Evolutionary conservation across 257 asterid species (phyloP).

Genomic region (Forsythia viridissima): DNA sequence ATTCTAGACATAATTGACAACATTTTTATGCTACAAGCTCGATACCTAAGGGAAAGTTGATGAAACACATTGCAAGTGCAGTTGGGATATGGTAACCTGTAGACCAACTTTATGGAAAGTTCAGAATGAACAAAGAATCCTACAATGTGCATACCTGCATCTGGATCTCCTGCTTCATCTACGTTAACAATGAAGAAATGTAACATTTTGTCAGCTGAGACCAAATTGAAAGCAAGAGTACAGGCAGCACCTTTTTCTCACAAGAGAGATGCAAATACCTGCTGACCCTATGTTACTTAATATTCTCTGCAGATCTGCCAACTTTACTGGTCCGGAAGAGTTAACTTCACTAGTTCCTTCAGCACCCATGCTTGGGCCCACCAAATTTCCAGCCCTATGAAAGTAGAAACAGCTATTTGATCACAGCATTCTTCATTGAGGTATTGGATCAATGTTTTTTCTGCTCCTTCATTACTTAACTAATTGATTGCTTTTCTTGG

Average conservation of each 20-base stretch:
- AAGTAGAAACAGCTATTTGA: slow-evolving; percentile 21
- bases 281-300: slow-evolving; percentile 80
- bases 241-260: slow-evolving; percentile 1
- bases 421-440: slow-evolving; percentile 6
- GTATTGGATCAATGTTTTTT: not conserved
- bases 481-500: not conserved
- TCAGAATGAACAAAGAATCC: not conserved
- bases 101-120: slow-evolving; percentile 2
- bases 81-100: not conserved
- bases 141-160: slow-evolving; percentile 64
- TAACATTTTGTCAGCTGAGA: slow-evolving; percentile 23
- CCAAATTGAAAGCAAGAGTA: slow-evolving; percentile 20
- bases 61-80: slow-evolving; percentile 1
- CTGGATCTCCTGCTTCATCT: slow-evolving; percentile 77
- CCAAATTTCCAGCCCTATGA: slow-evolving; percentile 84
- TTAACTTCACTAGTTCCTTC: slow-evolving; percentile 83
- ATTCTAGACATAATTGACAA: not conserved
- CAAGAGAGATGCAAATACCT: slow-evolving; percentile 40
- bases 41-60: not conserved
- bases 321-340: slow-evolving; percentile 90
- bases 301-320: slow-evolving; percentile 89
- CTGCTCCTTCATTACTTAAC: not conserved
- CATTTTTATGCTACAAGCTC: slow-evolving; percentile 9
- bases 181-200: slow-evolving; percentile 27
- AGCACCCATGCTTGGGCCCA: slow-evolving; percentile 71